These are phyloP conservation scores for Ramalina intermedia DNA, from an alignment of 495 filamentous ascomycete species.

Conservation along the genomic window DNA sequence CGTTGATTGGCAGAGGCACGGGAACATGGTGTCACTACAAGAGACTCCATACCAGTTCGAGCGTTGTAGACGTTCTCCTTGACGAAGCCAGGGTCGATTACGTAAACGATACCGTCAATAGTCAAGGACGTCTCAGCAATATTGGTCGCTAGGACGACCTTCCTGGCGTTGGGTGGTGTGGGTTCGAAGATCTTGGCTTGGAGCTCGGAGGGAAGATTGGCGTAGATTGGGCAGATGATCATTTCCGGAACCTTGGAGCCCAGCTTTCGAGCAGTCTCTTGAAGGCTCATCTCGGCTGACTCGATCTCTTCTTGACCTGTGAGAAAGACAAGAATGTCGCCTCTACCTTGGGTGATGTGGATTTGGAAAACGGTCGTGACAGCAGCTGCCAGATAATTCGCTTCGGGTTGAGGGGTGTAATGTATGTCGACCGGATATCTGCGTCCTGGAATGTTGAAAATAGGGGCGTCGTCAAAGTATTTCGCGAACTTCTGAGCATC, in stretches of 20 bases:
- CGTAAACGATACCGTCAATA: conserved; percentile 82
- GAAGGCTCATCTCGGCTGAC: conserved; percentile 62
- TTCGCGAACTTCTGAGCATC: conserved; percentile 85
- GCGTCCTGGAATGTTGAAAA: conserved; percentile 91
- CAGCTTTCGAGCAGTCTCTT: conserved; percentile 67
- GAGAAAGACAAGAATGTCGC: conserved; percentile 86
- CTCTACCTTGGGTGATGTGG: conserved; percentile 70
- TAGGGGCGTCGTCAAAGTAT: conserved; percentile 90
- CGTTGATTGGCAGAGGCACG: conserved; percentile 91
- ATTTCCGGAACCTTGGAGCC: conserved; percentile 75
- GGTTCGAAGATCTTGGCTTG: conserved; percentile 86
- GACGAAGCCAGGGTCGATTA: conserved; percentile 83
- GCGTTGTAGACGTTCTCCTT: conserved; percentile 95
- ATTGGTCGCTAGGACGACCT: conserved; percentile 80
- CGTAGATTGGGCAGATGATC: conserved; percentile 77
- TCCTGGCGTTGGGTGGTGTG: conserved; percentile 63
- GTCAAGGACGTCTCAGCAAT: conserved; percentile 84
- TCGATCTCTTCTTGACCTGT: conserved; percentile 90
- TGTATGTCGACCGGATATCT: conserved; percentile 85
- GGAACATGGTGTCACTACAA: conserved; percentile 85
- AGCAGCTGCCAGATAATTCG: conserved; percentile 83
- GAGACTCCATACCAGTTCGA: conserved; percentile 76
- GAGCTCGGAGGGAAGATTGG: conserved; percentile 72
- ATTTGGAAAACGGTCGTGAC: conserved; percentile 95
- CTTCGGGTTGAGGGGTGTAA: conserved; percentile 84